Evolutionary conservation across 1,284 basidiomycete species (phyloP), one percentile per base, ranked within the genome.

Genomic region (Austroboletus novae-zelandiae): DNA sequence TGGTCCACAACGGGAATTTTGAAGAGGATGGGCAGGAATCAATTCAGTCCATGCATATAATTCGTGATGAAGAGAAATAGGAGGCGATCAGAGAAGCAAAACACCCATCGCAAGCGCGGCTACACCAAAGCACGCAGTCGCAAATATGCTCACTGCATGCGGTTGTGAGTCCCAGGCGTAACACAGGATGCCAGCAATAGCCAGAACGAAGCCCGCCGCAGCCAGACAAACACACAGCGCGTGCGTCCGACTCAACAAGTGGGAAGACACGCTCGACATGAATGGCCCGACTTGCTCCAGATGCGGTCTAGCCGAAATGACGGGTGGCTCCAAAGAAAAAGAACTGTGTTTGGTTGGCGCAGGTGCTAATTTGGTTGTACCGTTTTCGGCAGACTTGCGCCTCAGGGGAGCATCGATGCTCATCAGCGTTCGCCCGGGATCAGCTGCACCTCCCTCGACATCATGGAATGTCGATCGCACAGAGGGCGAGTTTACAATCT

Each of bases 101-200:
- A 40, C 9, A 9, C 17, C 13, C 49, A 57, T 43, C 10, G 45
- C 47, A 18, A 66, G 40, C 1, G 64, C 2, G 4, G 51, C 50
- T 8, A 67, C 54, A 0, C 61, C 75, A 54, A 77, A 61, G 51
- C 71, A 74, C 9, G 60, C 61, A 31, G 69, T 74, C 17, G 74
- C 66, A 32, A 78, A 77, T 34, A 76, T 63, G 37, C 73, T 69
- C 4, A 76, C 74, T 49, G 70, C 70, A 9, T 29, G 46, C 10
- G 78, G 70, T 47, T 80, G 71, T 36, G 64, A 59, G 9, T 71
- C 70, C 81, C 80, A 83, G 4, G 75, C 69, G 52, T 75, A 80
- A 55, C 72, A 73, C 15, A 80, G 10, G 34, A 81, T 76, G 0
- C 81, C 82, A 15, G 68, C 55, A 17, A 81, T 62, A 1, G 74